Percentiles rank a stretch among this genome's conserved stretches.
Evolutionary conservation across 176 grass and related monocot species (phyloP).

Genomic region (Cenchrus fungigraminus): DNA sequence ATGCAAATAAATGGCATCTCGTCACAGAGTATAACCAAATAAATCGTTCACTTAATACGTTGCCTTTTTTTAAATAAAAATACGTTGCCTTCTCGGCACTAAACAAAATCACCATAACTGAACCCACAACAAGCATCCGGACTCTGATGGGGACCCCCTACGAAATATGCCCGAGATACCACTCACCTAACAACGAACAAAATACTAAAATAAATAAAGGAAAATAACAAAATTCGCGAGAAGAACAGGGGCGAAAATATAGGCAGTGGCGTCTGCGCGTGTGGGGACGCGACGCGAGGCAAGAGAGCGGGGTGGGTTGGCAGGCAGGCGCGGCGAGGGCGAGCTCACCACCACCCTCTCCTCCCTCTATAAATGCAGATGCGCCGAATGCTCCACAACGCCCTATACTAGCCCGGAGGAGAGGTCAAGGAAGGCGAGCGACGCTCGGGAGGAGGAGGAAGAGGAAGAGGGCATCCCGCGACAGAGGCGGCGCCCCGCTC

Average conservation of each 20-base stretch:
- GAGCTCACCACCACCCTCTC: neutral
- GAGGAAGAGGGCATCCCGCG: neutral
- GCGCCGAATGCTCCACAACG: conserved; percentile 21
- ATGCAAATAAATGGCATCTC: neutral
- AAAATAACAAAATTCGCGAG: neutral
- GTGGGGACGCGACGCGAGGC: conserved; percentile 28
- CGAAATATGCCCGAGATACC: conserved; percentile 29
- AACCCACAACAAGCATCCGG: neutral
- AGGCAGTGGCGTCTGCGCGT: conserved; percentile 10
- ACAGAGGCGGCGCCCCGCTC: conserved; percentile 32
- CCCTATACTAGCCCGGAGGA: conserved; percentile 35
- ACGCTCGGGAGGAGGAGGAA: neutral
- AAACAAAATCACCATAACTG: neutral
- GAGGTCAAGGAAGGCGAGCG: conserved; percentile 43
- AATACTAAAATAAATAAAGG: neutral
- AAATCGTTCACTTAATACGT: neutral
- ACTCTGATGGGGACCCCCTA: neutral
- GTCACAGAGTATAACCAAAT: neutral
- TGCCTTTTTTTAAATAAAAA: too few relatives aligned
- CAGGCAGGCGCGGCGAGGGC: conserved; percentile 6
- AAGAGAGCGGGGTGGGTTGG: conserved; percentile 35
- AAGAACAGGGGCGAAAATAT: conserved; percentile 34
- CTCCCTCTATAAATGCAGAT: conserved; percentile 52
- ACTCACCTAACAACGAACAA: neutral
- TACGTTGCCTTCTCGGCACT: neutral